These are phyloP conservation scores for Leishmania gerbilli DNA, from an alignment of 208 protist genomes.

Conservation along the genomic window DNA sequence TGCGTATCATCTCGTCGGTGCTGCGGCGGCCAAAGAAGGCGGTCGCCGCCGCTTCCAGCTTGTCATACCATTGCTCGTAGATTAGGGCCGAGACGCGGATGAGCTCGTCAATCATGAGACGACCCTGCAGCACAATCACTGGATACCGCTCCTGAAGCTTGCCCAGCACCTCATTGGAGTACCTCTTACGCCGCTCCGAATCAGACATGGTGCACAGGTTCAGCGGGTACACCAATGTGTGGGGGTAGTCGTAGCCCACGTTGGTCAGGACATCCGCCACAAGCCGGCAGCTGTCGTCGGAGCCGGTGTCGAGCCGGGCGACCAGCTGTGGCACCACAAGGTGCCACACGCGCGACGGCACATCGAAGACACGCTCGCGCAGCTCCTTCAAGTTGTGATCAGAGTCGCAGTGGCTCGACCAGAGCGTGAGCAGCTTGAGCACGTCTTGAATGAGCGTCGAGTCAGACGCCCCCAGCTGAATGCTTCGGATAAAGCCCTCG, in stretches of 20 bases:
- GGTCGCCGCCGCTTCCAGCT: constrained; percentile 95
- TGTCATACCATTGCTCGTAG: constrained; percentile 94
- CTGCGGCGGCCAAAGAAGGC: constrained; percentile 93
- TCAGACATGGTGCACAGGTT: constrained; percentile 95
- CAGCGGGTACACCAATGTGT: constrained; percentile 99
- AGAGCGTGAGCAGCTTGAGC: constrained; percentile 98
- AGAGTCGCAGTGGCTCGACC: constrained; percentile 92
- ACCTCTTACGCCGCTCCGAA: constrained; percentile 71
- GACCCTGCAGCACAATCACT: constrained; percentile 90
- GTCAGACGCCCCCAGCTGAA: constrained; percentile 75
- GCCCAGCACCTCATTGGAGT: constrained; percentile 70
- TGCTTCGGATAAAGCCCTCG: constrained; percentile 85
- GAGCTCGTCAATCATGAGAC: constrained; percentile 96
- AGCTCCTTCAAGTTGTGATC: constrained; percentile 83
- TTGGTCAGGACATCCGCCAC: constrained; percentile 93
- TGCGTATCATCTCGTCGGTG: constrained; percentile 88
- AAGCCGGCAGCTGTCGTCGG: constrained; percentile 89
- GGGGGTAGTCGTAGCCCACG: constrained; percentile 97
- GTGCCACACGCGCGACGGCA: constrained; percentile 98
- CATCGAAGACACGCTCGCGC: constrained; percentile 89
- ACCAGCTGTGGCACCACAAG: constrained; percentile 99
- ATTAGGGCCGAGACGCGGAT: constrained; percentile 97
- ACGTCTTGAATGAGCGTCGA: constrained; percentile 96
- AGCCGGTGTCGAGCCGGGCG: constrained; percentile 95
- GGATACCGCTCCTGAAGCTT: constrained; percentile 73